phyloP scores from a whole-genome alignment of 139 green algal genomes.

The Marvania coccoides region DNA sequence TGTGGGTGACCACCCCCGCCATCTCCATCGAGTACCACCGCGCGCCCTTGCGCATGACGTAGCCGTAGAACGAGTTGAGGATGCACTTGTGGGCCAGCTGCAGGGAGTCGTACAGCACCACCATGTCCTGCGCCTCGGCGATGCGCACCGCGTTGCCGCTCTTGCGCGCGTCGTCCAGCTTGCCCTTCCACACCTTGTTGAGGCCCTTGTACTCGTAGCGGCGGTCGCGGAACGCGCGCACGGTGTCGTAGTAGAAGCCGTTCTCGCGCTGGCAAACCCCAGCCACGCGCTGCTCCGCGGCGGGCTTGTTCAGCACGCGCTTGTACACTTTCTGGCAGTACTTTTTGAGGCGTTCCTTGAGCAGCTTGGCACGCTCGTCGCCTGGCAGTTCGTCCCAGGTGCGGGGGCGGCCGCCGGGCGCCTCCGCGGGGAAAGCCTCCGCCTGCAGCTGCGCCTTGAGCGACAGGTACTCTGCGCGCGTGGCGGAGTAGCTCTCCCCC shows the following conservation, averaged over 20 bases:
- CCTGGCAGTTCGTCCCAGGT: constrained; percentile 38
- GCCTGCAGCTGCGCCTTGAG: constrained; percentile 81
- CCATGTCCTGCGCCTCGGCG: constrained; percentile 75
- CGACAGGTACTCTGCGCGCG: constrained; percentile 58
- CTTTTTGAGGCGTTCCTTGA: constrained; percentile 90
- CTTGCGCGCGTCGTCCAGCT: constrained; percentile 68
- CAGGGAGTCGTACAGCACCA: constrained; percentile 85
- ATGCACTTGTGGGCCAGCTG: constrained; percentile 99
- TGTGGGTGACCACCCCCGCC: constrained; percentile 96
- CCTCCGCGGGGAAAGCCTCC: constrained; percentile 49
- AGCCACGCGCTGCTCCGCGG: constrained; percentile 66
- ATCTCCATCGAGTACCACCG: constrained; percentile 99
- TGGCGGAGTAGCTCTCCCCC: constrained; percentile 78
- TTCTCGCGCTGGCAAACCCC: constrained; percentile 95
- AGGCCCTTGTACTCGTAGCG: constrained; percentile 99
- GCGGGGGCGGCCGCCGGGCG: constrained; percentile 22
- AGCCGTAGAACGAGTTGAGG: constrained; percentile 97
- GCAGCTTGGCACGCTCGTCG: constrained; percentile 57
- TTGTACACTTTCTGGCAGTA: constrained; percentile 98
- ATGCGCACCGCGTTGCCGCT: constrained; percentile 51
- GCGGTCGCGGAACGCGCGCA: constrained; percentile 89
- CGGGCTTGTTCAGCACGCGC: constrained; percentile 90
- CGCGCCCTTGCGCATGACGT: constrained; percentile 89
- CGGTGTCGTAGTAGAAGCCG: constrained; percentile 94
- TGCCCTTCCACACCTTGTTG: constrained; percentile 90